Evolutionary conservation across 2,329 filamentous ascomycete genomes (phyloP).

Genomic region (Myrmaecium sp.): DNA sequence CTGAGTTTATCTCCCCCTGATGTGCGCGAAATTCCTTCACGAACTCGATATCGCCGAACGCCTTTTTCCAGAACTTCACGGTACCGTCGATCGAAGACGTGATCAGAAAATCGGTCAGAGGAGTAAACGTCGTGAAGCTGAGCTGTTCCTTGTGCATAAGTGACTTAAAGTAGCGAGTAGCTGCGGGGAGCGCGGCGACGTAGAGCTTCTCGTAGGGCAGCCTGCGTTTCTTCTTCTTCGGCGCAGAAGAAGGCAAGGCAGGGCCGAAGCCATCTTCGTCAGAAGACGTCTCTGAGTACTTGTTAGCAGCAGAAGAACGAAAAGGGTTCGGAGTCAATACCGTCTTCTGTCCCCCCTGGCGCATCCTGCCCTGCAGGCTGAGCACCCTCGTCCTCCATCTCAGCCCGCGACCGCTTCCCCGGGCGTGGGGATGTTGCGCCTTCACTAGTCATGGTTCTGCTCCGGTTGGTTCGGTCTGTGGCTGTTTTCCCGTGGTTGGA

Average conservation of each 20-base stretch:
- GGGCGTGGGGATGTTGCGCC: constrained; percentile 1
- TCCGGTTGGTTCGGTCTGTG: too few relatives aligned
- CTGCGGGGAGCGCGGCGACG: constrained; percentile 69
- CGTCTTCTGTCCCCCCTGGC: constrained; percentile 1
- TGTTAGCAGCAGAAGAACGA: not conserved
- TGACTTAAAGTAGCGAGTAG: constrained; percentile 76
- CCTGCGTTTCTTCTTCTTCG: constrained; percentile 78
- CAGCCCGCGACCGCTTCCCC: constrained; percentile 3
- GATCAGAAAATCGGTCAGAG: constrained; percentile 84
- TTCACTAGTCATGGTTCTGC: constrained; percentile 2
- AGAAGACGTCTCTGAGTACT: constrained; percentile 44
- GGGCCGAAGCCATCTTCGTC: constrained; percentile 83
- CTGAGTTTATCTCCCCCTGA: constrained; percentile 63
- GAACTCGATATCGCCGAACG: constrained; percentile 78
- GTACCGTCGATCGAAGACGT: constrained; percentile 89
- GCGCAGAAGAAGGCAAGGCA: constrained; percentile 61
- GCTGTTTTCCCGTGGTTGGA: too few relatives aligned
- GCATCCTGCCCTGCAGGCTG: constrained; percentile 2
- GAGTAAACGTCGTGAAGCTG: constrained; percentile 73
- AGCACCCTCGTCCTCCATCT: constrained; percentile 1
- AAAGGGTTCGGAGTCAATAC: not conserved
- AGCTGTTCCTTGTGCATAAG: constrained; percentile 98
- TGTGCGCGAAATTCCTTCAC: constrained; percentile 97
- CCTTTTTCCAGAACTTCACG: constrained; percentile 99
- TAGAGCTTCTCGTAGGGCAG: constrained; percentile 94